Base-by-base conservation (phyloP, 768 basidiomycete species). In the Pleurotus sapidus region DNA sequence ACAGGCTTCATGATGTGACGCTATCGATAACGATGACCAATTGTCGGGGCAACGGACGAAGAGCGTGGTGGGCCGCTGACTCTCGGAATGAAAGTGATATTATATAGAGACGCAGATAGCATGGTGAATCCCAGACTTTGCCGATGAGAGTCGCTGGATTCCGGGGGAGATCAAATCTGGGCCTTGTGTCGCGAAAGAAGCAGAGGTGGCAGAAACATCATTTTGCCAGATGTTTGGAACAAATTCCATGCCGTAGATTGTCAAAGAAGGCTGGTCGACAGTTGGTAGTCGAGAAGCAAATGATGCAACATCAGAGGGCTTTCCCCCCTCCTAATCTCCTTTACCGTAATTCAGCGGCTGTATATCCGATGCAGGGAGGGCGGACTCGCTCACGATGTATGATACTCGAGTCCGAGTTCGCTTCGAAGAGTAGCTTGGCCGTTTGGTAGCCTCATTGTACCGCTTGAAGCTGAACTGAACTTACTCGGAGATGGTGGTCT, bases 321-420 rank as follows among this genome's bases (percentile, higher is more conserved):
- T 54, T 50, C 30, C 51, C 51, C 18, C 51, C 51, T 54, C 51
- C 51, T 54, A 54, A 54, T 54, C 51, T 54, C 51, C 51, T 54
- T 39, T 38, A 42, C 12, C 39, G 23, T 5, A 11, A 12, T 38
- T 54, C 42, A 54, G 51, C 51, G 51, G 38, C 24, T 12, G 39
- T 40, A 54, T 42, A 34, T 51, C 49, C 38, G 51, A 37, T 18
- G 18, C 39, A 20, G 42, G 42, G 51, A 54, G 42, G 20, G 17
- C 37, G n/a, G 24, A 54, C 51, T 42, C 30, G 30, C 30, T 34
- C 30, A 34, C 30, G 30, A 11, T 34, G 30, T 34, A 34, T 34
- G 30, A 34, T 34, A 34, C 30, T 34, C 30, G 30, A 34, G 30
- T 34, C 30, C 30, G 8, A 34, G 30, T 34, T 34, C 30, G 30